These are phyloP conservation scores for Ceratocystis huliohia DNA, from an alignment of 2,329 filamentous ascomycete species.

Conservation along the genomic window DNA sequence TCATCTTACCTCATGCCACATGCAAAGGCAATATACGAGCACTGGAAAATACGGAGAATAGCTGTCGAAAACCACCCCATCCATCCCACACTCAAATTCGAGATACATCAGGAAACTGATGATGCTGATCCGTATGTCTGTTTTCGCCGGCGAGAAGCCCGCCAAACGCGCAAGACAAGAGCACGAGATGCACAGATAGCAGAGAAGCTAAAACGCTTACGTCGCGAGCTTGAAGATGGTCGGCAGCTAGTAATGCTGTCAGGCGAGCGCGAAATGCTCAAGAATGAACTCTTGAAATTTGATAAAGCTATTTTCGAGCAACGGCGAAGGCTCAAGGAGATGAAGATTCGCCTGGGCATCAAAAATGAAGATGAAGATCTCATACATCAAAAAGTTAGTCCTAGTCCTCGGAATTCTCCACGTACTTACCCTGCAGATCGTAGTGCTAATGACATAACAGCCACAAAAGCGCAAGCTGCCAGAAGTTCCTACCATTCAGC, in stretches of 20 bases:
- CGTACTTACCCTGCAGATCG: slow-evolving; percentile 23
- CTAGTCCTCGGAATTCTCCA: not conserved
- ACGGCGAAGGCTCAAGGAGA: slow-evolving; percentile 67
- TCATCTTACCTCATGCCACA: slow-evolving; percentile 39
- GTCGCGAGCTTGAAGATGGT: slow-evolving; percentile 81
- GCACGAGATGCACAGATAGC: slow-evolving; percentile 86
- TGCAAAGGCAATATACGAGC: slow-evolving; percentile 72
- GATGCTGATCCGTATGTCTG: slow-evolving; percentile 96
- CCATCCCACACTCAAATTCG: slow-evolving; percentile 75
- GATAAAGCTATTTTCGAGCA: slow-evolving; percentile 75
- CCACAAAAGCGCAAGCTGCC: slow-evolving; percentile 58
- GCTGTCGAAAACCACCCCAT: slow-evolving; percentile 57
- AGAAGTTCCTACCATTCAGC: slow-evolving; percentile 47
- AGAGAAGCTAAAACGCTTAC: slow-evolving; percentile 84
- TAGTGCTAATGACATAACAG: slow-evolving; percentile 33
- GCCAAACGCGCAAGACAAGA: slow-evolving; percentile 87
- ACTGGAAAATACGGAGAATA: slow-evolving; percentile 68
- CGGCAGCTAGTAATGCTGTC: slow-evolving; percentile 67
- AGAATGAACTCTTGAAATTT: slow-evolving; percentile 60
- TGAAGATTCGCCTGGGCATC: slow-evolving; percentile 78
- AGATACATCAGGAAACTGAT: slow-evolving; percentile 86
- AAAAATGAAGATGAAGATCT: slow-evolving; percentile 89
- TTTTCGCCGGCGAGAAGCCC: slow-evolving; percentile 87
- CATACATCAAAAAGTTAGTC: slow-evolving; percentile 77
- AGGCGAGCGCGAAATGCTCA: slow-evolving; percentile 64